These are phyloP conservation scores for Gelatoporia subvermispora DNA, from an alignment of 768 basidiomycete genomes.

Conservation along the genomic window DNA sequence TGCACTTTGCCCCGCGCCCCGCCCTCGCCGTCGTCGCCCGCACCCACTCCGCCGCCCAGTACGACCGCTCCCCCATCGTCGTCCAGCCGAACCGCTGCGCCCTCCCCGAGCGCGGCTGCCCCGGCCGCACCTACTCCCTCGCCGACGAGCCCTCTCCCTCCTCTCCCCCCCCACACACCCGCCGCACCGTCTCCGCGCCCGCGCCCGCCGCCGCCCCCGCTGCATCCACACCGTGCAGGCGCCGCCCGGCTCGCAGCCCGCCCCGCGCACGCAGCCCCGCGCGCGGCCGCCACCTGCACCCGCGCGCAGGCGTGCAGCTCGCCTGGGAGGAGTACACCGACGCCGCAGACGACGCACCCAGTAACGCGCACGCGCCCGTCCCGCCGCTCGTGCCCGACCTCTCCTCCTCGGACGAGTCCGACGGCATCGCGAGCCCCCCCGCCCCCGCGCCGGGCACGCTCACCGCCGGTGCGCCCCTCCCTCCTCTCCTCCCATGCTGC, in stretches of 20 bases:
- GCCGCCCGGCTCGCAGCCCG: background rate
- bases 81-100: conserved; percentile 69
- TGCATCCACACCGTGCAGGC: conserved; percentile 1
- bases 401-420: conserved; percentile 56
- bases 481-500: conserved; percentile 2
- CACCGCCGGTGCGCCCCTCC: conserved; percentile 7
- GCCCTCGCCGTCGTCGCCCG: conserved; percentile 33
- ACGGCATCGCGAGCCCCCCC: conserved; percentile 41
- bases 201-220: background rate
- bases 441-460: conserved; percentile 2
- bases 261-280: background rate
- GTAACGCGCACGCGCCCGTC: conserved; percentile 16
- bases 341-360: conserved; percentile 24
- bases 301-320: conserved; percentile 27
- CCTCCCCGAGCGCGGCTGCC: conserved; percentile 74
- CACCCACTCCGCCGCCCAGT: conserved; percentile 42
- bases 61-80: conserved; percentile 79
- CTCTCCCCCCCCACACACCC: too few relatives aligned
- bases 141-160: conserved; percentile 28
- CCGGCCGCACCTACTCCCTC: conserved; percentile 61
- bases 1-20: conserved; percentile 45
- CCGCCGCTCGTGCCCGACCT: conserved; percentile 56
- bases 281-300: conserved; percentile 39
- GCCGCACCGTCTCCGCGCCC: background rate
- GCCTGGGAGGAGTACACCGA: conserved; percentile 15